Base-by-base conservation (phyloP, 805 yeast species). In the Teunomyces cretensis region DNA sequence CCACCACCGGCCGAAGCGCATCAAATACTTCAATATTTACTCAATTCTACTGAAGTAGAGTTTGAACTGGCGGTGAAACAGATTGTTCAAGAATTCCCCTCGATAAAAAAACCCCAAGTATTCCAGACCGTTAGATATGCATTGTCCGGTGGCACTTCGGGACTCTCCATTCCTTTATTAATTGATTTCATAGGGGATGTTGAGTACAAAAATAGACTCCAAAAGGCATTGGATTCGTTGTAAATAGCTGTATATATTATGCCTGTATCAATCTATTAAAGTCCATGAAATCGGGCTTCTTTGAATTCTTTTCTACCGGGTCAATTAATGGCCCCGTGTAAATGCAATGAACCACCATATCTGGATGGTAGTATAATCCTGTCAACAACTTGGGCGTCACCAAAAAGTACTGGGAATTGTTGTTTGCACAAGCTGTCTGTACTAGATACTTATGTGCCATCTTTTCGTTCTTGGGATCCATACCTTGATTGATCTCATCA, bases 401-500 rank as follows among this genome's bases (percentile, higher is more conserved):
- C 59, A 94, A 72, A 59, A 94, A 90, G 61, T 90, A 92, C 59
- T 94, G 99, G 2, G 95, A 81, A 63, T 50, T 75, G 54, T 48
- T 77, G 6, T 57, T 58, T 32, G 53, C 50, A 59, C 96, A 88
- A 0, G 97, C 92, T 39, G 86, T 83, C 44, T 86, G 82, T 1
- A 92, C 96, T 76, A 94, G 83, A 50, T 88, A 80, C 50, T 80
- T 78, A 61, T 92, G 97, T 2, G 94, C 91, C 68, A 80, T 75
- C 50, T 91, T 79, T 64, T 94, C 99, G 59, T 94, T 94, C 48
- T 80, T 80, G 9, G 95, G 86, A 67, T 94, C 99, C 98, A 94
- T 91, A 53, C 99, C 99, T 68, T 94, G 99, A 62, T 94, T 94
- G 50, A 94, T 95, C 71, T 94, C 99, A 67, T 94, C 99, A 6